These are phyloP conservation scores for Ophidiomyces ophidiicola DNA, from an alignment of 2,329 filamentous ascomycete species.

Conservation along the genomic window DNA sequence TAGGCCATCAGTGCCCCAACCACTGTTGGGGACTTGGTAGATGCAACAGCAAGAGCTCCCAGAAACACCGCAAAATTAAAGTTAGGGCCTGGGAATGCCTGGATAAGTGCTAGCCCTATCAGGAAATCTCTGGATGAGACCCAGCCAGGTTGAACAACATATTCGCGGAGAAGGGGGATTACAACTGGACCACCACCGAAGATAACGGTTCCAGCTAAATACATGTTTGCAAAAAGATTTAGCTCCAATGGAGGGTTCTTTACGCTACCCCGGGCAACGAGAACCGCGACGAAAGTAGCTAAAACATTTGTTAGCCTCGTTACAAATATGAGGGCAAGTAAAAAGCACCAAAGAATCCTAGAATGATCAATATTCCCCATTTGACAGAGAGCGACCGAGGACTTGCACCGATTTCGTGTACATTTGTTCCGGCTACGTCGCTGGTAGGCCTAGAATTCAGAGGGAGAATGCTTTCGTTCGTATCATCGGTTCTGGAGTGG, in stretches of 20 bases:
- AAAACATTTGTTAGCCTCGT: constrained; percentile 11
- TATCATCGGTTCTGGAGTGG: constrained; percentile 11
- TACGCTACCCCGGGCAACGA: constrained; percentile 38
- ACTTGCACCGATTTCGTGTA: constrained; percentile 9
- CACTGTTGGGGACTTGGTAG: constrained; percentile 22
- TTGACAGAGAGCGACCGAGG: constrained; percentile 14
- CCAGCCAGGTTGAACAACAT: constrained; percentile 56
- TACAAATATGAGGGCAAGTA: constrained; percentile 3
- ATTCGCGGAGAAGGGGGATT: constrained; percentile 49
- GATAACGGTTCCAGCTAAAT: constrained; percentile 58
- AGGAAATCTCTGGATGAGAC: constrained; percentile 59
- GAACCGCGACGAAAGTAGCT: constrained; percentile 45
- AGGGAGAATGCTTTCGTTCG: not conserved
- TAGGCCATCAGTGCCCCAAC: constrained; percentile 42
- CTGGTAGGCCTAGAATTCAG: not conserved
- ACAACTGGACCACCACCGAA: constrained; percentile 55
- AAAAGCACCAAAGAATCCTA: constrained; percentile 38
- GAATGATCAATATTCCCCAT: constrained; percentile 23
- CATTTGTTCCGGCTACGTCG: not conserved
- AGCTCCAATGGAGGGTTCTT: constrained; percentile 38
- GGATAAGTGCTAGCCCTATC: constrained; percentile 58
- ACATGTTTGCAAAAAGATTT: constrained; percentile 59
- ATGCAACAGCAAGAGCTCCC: constrained; percentile 39
- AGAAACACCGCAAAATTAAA: constrained; percentile 45
- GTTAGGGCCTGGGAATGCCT: constrained; percentile 53